Base-by-base conservation (phyloP, 2,329 filamentous ascomycete species). In the Penicillium decumbens region DNA sequence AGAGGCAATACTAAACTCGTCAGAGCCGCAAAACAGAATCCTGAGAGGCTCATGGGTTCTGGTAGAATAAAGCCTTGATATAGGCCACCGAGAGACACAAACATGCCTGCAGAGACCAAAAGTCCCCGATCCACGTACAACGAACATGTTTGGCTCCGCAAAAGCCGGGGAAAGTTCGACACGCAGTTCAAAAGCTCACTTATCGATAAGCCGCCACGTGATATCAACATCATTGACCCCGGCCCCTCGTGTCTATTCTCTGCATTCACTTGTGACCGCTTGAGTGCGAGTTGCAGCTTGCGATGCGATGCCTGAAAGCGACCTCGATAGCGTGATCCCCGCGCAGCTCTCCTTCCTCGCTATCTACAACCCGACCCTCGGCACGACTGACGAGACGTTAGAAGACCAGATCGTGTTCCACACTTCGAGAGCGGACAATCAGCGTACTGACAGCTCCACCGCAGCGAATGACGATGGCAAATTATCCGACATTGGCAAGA, bases 11-110 rank as follows among this genome's bases (percentile, higher is more conserved):
- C 92, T 96, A 71, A 97, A 95, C 2, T 84, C 78, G 69, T 98
- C 93, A 3, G 92, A 93, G 55, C 93, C 93, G 72, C 91, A 97
- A 72, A 96, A 98, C 3, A 98, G 79, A 46, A 98, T 89, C 29
- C 84, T 80, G 28, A 98, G 76, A 3, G 89, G 87, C 13, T 77
- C 69, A 56, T 65, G 63, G 8, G 63, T 48, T 44, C 64, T 69
- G 29, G 64, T 68, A 1, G 68, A 57, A 29, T 65, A 59, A 28
- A 50, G 60, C 44, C 66, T 59, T 47, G 45, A 50, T 7, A 42
- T 18, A 45, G 56, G 55, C 18, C 43, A 41, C 23, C 45, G 51
- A 33, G 35, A 38, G 15, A 49, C 35, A 32, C 41, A 40, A 12
- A 54, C 33, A 15, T 54, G 50, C 47, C 56, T 62, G 43, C 59